Base-by-base conservation (phyloP, 1,284 basidiomycete genomes). In the Ganoderma lucidum region DNA sequence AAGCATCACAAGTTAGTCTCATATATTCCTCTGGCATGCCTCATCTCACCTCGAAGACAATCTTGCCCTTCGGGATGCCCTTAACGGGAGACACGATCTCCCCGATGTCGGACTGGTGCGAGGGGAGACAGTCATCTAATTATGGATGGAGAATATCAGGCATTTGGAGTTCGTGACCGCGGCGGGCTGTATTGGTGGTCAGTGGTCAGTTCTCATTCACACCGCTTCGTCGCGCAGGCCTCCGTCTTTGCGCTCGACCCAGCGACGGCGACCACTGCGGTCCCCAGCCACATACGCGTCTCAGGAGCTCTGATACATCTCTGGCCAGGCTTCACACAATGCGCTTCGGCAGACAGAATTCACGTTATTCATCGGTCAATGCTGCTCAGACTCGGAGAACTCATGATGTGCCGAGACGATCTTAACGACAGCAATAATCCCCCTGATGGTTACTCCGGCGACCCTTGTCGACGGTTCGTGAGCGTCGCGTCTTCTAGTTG, bases 181-280 rank as follows among this genome's bases (percentile, higher is more conserved):
- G 23, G 23, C 23, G 23, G 5, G 42, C 42, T 44, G 42, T 44
- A 74, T 64, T 10, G 77, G 61, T 10, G 77, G 42, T 19, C 44
- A 45, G 61, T 10, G 77, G 42, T 19, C 44, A 45, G 44, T 45
- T 19, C 44, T 45, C 44, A 8, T 45, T 45, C 19, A 45, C 44
- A 45, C 19, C 28, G 72, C 28, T 51, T 73, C 6, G 71, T 76
- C 9, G 76, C 76, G 5, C 72, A 76, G 63, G 71, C 77, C 48
- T 58, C 75, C 6, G 70, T 77, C 60, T 70, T 76, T 45, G 70
- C 75, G 23, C 70, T n/a, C n/a, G n/a, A n/a, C n/a, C 72, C 73
- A 3, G 67, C 64, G n/a, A 66, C 69, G 14, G 67, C 71, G 5
- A 51, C 64, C 19, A 67, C 55, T n/a, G n/a, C n/a, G 28, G 71